Base-by-base conservation (phyloP, 2,329 filamentous ascomycete genomes). In the Pseudogymnoascus sp. region DNA sequence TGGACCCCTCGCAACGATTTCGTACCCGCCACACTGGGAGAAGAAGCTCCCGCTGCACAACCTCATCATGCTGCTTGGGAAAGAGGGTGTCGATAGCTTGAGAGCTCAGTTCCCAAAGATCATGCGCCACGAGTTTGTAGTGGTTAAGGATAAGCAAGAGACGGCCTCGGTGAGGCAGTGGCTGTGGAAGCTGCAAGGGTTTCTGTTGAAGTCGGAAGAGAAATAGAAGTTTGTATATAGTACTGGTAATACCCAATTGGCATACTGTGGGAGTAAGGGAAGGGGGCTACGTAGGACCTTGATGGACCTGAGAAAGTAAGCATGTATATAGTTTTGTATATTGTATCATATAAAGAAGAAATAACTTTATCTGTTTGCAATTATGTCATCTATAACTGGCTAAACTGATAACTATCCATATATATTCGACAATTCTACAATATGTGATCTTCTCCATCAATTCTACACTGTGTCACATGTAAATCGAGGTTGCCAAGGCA, bases 31-130 rank as follows among this genome's bases (percentile, higher is more conserved):
- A 68, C 68, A 47, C 75, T 73, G 35, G 74, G 69, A 66, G 2
- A 77, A 75, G 62, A 71, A 70, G 59, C 63, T 85, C 53, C 75
- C 78, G 0, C 79, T 87, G 0, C 80, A 87, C 67, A 80, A 87
- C 67, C 68, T 87, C 60, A 65, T 69, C 0, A 73, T 73, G 67
- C 74, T 87, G 4, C 72, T 88, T 0, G 85, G 84, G 0, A 67
- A 75, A 0, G 73, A 79, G n/a, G 74, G 80, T 42, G 62, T 81
- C 0, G 68, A 71, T 15, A 72, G 75, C 33, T 64, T 87, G 17
- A 74, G 69, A 57, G 33, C 70, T 1, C 71, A 75, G 26, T 71
- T 76, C 10, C 61, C 61, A 13, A 1, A 38, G 64, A 0, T 64
- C 75, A 21, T 76, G 81, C 21, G 69, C 67, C 2, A 71, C 77